phyloP scores from a whole-genome alignment of 2,329 filamentous ascomycete genomes.

The Beauveria sp. region DNA sequence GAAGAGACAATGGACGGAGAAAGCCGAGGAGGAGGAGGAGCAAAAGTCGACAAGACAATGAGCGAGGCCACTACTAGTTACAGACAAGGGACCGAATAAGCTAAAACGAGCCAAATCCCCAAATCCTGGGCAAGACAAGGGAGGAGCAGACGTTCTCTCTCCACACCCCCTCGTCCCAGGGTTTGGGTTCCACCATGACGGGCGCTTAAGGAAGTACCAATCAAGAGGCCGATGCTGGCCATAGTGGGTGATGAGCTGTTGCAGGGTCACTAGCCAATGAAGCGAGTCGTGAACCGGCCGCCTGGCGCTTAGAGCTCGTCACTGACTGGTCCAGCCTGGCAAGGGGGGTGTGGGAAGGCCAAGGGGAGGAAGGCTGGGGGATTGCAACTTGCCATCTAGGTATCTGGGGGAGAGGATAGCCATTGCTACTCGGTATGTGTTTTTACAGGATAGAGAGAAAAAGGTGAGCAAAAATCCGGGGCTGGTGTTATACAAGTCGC shows the following conservation, averaged over 20 bases:
- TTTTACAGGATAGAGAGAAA: neutral
- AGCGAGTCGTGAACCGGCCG: slow-evolving; percentile 2
- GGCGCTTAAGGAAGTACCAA: slow-evolving; percentile 5
- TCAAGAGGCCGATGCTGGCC: slow-evolving; percentile 1
- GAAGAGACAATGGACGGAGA: neutral
- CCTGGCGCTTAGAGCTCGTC: slow-evolving; percentile 26
- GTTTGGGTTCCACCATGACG: slow-evolving; percentile 9
- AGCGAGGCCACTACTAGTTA: neutral
- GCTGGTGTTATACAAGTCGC: neutral
- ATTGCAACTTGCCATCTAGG: neutral
- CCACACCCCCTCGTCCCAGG: slow-evolving; percentile 4
- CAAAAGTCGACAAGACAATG: neutral
- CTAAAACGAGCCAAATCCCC: neutral
- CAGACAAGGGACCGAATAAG: neutral
- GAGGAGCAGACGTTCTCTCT: neutral
- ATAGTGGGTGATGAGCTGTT: slow-evolving; percentile 3
- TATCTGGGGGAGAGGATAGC: no score
- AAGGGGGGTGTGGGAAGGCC: neutral
- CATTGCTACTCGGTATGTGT: neutral
- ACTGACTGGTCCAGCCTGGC: neutral
- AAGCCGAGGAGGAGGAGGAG: neutral
- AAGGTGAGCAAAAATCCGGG: neutral
- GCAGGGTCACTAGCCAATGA: slow-evolving; percentile 6
- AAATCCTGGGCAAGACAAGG: neutral
- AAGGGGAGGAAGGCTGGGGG: neutral